Conservation (phyloP, 1,139 yeast genomes). For the Diutina rugosa region DNA sequence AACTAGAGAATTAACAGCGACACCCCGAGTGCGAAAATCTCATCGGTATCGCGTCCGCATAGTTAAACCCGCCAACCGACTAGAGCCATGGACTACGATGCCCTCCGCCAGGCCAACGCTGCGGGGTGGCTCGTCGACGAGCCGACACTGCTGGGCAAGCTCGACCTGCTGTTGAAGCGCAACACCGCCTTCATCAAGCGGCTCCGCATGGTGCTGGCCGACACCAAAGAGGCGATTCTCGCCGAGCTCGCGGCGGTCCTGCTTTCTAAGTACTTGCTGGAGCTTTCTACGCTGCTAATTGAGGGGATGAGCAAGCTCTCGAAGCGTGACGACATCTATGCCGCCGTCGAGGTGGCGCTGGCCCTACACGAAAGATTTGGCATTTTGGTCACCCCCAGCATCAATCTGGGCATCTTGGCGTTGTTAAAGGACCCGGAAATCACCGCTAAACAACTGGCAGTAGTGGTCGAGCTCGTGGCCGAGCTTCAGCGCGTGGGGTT, state of each 20-base stretch:
- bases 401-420: slow-evolving; percentile 20
- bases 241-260: slow-evolving; percentile 53
- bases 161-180: slow-evolving; percentile 73
- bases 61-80: too few relatives aligned
- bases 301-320: slow-evolving; percentile 50
- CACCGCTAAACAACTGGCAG: slow-evolving; percentile 31
- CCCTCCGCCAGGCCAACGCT: background rate
- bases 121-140: background rate
- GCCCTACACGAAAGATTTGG: slow-evolving; percentile 70
- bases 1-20: too few relatives aligned
- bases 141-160: slow-evolving; percentile 13
- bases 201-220: slow-evolving; percentile 33
- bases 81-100: background rate
- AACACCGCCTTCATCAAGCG: slow-evolving; percentile 75
- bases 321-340: slow-evolving; percentile 45
- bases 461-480: slow-evolving; percentile 37
- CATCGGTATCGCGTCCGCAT: background rate
- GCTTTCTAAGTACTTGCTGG: slow-evolving; percentile 66
- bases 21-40: background rate
- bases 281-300: slow-evolving; percentile 46
- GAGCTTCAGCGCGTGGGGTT: slow-evolving; percentile 59
- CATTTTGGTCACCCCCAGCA: slow-evolving; percentile 38
- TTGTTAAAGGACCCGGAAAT: slow-evolving; percentile 34
- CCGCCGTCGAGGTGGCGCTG: slow-evolving; percentile 58
- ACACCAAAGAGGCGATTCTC: slow-evolving; percentile 28